Evolutionary conservation across 768 basidiomycete genomes (phyloP), one percentile per base, ranked within the genome.

Genomic region (Candolleomyces efflorescens): DNA sequence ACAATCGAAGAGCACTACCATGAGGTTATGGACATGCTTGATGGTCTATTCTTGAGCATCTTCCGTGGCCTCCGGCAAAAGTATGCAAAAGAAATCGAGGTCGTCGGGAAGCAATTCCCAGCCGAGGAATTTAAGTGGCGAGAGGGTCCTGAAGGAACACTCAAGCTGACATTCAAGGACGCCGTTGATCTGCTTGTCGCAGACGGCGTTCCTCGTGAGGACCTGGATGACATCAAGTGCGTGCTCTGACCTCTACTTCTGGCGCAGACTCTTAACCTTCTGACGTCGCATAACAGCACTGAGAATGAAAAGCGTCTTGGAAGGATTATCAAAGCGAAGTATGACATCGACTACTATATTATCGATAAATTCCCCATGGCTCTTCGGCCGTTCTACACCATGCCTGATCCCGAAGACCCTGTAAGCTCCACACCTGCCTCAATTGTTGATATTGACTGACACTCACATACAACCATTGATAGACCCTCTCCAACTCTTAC

Each of bases 351-450:
- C 73, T 99, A 98, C 78, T 99, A 90, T 77, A 98, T 98, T 72
- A 87, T 99, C 64, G 97, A 99, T 81, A 99, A 98, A 74, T 99
- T 98, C 83, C 97, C 97, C 4, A 81, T 95, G 72, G 89, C 82
- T 38, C 85, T 98, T 59, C 90, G 97, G 55, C 97, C 97, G 2
- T 99, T 99, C 77, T 99, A 99, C 75, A 99, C 97, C 55, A 98
- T 99, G 97, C 92, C 95, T 56, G 97, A 99, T 76, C 85, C 96
- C 12, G 79, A 83, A 61, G 89, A 98, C 73, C 86, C 91, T 6
- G 92, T 94, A 64, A 64, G 86, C 74, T 26, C 54, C 50, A 59
- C 26, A 18, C 23, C 53, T n/a, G 18, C 15, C 17, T 60, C 53
- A 59, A 53, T 48, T 45, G 48, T 60, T 36, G 41, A 32, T 44